Evolutionary conservation across 2,329 filamentous ascomycete genomes (phyloP), one percentile per base, ranked within the genome.

Genomic region (Venturia asperata): DNA sequence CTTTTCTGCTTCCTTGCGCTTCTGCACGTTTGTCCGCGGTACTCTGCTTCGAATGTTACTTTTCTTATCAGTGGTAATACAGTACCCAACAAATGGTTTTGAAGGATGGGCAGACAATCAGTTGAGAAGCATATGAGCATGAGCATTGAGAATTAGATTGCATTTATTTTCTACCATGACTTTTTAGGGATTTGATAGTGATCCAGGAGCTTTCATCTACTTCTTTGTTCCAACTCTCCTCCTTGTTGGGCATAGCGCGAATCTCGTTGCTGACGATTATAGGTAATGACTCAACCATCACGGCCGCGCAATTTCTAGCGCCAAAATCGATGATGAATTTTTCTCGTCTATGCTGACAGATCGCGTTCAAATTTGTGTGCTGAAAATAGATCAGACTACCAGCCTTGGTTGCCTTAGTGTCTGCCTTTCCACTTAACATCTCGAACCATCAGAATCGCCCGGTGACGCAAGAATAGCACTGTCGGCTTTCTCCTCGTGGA

Each of bases 21-120:
- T 52, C 4, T 34, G 30, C 52, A 58, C 15, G 11, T 58, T 37
- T 58, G 37, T 37, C n/a, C 27, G 15, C 30, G 30, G 21, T 58
- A 37, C 17, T 58, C 21, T 58, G 52, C 17, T 58, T 58, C 30
- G 6, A 34, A 34, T 47, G 3, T 58, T 27, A 27, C 11, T 15
- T 27, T 3, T 15, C 9, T 37, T 9, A 6, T 34, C 7, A 17
- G 37, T 58, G 52, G 47, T 27, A 27, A 10, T 27, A 27, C 47
- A 58, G 30, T 58, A 58, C 52, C 52, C 30, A n/a, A 21, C 30
- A 37, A 7, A 10, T 58, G 27, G 27, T 30, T 19, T 19, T 58
- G 52, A n/a, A n/a, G 52, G 52, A 58, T 58, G 52, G 30, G 19
- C 37, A 58, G 27, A 58, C 37, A 58, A 58, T 58, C 30, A 21